Evolutionary conservation across 805 yeast species (phyloP).

Genomic region (Wickerhamomyces alni): DNA sequence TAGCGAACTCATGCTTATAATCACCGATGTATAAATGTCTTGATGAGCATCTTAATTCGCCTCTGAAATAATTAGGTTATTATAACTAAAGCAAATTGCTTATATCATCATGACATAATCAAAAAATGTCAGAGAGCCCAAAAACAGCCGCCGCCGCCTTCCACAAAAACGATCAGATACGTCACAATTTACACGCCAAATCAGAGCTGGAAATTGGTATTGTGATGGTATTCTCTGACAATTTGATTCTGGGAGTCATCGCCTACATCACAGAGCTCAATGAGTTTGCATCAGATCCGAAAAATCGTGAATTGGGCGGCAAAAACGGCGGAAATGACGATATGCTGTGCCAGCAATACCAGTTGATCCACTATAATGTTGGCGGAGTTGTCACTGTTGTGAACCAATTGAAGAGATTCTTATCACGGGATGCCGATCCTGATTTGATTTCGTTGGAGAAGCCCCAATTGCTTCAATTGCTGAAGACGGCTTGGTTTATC

Average conservation of each 20-base stretch:
- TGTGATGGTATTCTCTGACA: too few relatives aligned
- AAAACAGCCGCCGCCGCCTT: too few relatives aligned
- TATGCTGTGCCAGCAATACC: not conserved
- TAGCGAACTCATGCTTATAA: conserved; percentile 2
- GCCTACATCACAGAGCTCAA: conserved; percentile 4
- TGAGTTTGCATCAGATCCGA: conserved; percentile 3
- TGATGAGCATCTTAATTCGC: too few relatives aligned
- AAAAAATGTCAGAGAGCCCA: too few relatives aligned
- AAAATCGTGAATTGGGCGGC: not conserved
- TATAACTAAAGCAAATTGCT: too few relatives aligned
- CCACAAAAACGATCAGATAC: too few relatives aligned
- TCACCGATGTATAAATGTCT: not conserved
- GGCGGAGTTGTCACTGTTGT: conserved; percentile 36
- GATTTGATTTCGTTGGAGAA: conserved; percentile 3
- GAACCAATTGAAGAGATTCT: conserved; percentile 6
- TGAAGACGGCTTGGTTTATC: conserved; percentile 4
- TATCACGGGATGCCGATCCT: not conserved
- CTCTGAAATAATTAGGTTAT: too few relatives aligned
- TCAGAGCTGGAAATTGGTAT: too few relatives aligned
- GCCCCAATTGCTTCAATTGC: conserved; percentile 2
- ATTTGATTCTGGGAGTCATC: not conserved
- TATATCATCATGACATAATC: too few relatives aligned
- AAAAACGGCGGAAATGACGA: not conserved
- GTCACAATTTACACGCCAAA: too few relatives aligned
- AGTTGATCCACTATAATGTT: conserved; percentile 34